Evolutionary conservation across 805 yeast genomes (phyloP).

Genomic region (Nakazawaea wickerhamii): DNA sequence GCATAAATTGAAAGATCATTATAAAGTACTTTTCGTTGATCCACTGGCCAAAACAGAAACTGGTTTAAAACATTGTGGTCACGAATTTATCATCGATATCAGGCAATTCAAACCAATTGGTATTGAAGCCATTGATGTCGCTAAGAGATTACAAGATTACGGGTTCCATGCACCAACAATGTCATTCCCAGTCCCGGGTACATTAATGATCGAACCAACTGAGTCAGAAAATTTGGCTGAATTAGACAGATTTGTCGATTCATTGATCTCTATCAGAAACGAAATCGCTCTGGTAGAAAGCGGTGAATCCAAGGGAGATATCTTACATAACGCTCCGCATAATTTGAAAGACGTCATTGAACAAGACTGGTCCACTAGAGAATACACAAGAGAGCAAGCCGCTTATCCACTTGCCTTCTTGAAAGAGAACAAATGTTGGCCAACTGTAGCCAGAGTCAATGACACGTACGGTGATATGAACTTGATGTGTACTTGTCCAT

Average conservation of each 20-base stretch:
- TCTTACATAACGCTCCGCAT: slow-evolving; percentile 90
- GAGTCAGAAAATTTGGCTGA: slow-evolving; percentile 89
- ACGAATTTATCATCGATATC: slow-evolving; percentile 90
- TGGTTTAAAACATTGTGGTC: slow-evolving; percentile 79
- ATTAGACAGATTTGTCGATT: slow-evolving; percentile 83
- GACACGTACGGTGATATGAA: slow-evolving; percentile 94
- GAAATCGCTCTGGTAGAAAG: slow-evolving; percentile 74
- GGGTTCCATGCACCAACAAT: slow-evolving; percentile 99
- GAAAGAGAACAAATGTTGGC: slow-evolving; percentile 84
- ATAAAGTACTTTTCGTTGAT: slow-evolving; percentile 70
- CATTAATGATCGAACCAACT: slow-evolving; percentile 97
- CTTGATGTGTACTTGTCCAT: slow-evolving; percentile 89
- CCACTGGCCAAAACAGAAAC: slow-evolving; percentile 32
- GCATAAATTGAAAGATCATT: slow-evolving; percentile 63
- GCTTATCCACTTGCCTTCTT: slow-evolving; percentile 85
- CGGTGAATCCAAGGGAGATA: slow-evolving; percentile 60
- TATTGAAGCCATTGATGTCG: slow-evolving; percentile 92
- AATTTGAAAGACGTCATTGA: slow-evolving; percentile 72
- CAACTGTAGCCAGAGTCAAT: slow-evolving; percentile 86
- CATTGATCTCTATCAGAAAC: slow-evolving; percentile 73
- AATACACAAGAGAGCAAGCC: slow-evolving; percentile 89
- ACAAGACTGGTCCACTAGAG: slow-evolving; percentile 75
- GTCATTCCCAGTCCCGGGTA: slow-evolving; percentile 98
- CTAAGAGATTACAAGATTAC: slow-evolving; percentile 95
- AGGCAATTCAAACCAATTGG: slow-evolving; percentile 78